These are phyloP conservation scores for Ploettnerulaceae sp. DNA, from an alignment of 2,329 filamentous ascomycete species.

Conservation along the genomic window DNA sequence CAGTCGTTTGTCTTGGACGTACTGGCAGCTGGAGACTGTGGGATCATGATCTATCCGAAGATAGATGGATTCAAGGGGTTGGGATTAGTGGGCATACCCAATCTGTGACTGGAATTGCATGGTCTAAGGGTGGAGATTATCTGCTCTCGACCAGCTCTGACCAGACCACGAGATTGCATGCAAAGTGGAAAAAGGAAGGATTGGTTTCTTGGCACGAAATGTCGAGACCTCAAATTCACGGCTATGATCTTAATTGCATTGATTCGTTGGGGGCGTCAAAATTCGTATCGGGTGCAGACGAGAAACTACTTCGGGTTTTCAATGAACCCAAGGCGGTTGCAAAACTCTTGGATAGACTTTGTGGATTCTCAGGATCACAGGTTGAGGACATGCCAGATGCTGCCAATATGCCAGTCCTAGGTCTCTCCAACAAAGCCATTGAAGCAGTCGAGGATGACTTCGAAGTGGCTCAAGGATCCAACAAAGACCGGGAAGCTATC, in stretches of 20 bases:
- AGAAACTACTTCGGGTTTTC: constrained; percentile 97
- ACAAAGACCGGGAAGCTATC: constrained; percentile 48
- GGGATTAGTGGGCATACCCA: constrained; percentile 81
- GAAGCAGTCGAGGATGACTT: constrained; percentile 49
- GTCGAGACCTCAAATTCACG: constrained; percentile 92
- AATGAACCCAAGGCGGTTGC: constrained; percentile 82
- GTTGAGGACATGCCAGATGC: constrained; percentile 66
- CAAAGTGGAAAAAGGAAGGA: constrained; percentile 60
- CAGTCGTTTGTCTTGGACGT: constrained; percentile 76
- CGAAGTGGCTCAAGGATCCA: constrained; percentile 40
- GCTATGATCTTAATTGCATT: constrained; percentile 95
- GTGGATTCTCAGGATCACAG: constrained; percentile 47
- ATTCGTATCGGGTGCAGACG: constrained; percentile 93
- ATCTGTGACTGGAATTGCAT: constrained; percentile 75
- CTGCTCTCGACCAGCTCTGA: constrained; percentile 85
- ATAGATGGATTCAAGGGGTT: constrained; percentile 71
- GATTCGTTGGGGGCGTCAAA: constrained; percentile 66
- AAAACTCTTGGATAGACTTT: constrained; percentile 63
- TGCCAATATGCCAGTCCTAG: constrained; percentile 90
- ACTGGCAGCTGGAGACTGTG: constrained; percentile 93
- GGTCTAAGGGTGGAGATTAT: constrained; percentile 78
- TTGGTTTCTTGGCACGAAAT: constrained; percentile 85
- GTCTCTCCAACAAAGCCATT: constrained; percentile 92
- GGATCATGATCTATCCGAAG: constrained; percentile 55
- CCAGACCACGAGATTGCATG: constrained; percentile 86